Percentiles rank a stretch among this genome's conserved stretches.
Evolutionary conservation across 768 basidiomycete genomes (phyloP).

Genomic region (Brasilioporus rufonigricans): DNA sequence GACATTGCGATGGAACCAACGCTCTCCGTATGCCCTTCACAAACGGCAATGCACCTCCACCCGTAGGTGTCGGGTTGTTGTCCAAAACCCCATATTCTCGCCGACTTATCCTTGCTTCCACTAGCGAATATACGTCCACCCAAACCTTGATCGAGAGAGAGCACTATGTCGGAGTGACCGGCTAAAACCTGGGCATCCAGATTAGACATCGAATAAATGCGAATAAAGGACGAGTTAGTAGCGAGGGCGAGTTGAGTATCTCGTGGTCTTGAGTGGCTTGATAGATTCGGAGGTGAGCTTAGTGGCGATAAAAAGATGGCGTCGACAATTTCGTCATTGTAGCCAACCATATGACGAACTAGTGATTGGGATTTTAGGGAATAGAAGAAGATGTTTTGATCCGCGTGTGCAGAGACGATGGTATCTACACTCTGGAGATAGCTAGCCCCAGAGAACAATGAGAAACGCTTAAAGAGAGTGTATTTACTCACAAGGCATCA

Average conservation of each 20-base stretch:
- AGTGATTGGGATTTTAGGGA: constrained; percentile 66
- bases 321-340: constrained; percentile 98
- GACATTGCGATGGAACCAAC: constrained; percentile 88
- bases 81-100: constrained; percentile 71
- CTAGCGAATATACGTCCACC: constrained; percentile 77
- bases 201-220: constrained; percentile 74
- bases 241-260: constrained; percentile 88
- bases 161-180: constrained; percentile 90
- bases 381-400: constrained; percentile 95
- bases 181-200: constrained; percentile 84
- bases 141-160: constrained; percentile 71
- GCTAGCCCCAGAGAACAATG: constrained; percentile 38
- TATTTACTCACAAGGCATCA: constrained; percentile 70
- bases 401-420: constrained; percentile 84
- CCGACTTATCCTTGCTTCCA: constrained; percentile 90
- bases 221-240: constrained; percentile 96
- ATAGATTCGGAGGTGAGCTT: constrained; percentile 22
- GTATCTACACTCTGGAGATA: constrained; percentile 64
- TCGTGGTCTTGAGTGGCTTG: constrained; percentile 22
- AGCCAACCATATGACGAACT: constrained; percentile 86
- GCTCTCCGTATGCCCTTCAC: constrained; percentile 93
- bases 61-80: constrained; percentile 13
- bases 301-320: constrained; percentile 67
- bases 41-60: constrained; percentile 74
- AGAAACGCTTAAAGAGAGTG: constrained; percentile 12